phyloP scores from a whole-genome alignment of 2,329 filamentous ascomycete species.

The Chaetomiaceae sp. region DNA sequence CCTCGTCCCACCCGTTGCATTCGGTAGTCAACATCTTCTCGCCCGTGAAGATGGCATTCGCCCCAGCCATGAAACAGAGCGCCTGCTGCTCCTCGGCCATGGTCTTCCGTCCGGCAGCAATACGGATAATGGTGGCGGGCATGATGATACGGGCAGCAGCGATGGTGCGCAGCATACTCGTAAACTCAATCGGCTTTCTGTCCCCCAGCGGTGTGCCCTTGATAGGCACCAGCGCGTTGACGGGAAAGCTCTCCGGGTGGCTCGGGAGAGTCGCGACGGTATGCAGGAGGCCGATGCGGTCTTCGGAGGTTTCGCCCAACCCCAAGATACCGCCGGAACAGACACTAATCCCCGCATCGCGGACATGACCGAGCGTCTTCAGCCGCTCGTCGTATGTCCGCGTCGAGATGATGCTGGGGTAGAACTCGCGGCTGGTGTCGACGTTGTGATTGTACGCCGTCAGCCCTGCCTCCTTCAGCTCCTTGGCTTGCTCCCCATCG shows the following conservation, averaged over 20 bases:
- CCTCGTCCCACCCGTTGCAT: constrained; percentile 87
- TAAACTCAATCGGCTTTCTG: constrained; percentile 67
- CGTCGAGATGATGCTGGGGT: constrained; percentile 81
- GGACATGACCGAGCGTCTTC: constrained; percentile 72
- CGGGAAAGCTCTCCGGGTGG: constrained; percentile 87
- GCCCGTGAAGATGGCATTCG: constrained; percentile 91
- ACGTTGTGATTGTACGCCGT: constrained; percentile 95
- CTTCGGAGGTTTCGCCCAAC: constrained; percentile 70
- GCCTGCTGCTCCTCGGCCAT: constrained; percentile 87
- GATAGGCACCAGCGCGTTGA: constrained; percentile 87
- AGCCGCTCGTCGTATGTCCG: constrained; percentile 83
- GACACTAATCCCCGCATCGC: constrained; percentile 82
- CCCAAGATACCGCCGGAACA: constrained; percentile 88
- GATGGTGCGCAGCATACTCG: constrained; percentile 74
- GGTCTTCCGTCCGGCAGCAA: constrained; percentile 78
- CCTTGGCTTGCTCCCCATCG: constrained; percentile 71
- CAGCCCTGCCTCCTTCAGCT: constrained; percentile 77
- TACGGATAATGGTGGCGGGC: constrained; percentile 78
- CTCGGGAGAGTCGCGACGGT: constrained; percentile 75
- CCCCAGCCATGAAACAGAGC: constrained; percentile 83
- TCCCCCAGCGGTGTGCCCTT: constrained; percentile 83
- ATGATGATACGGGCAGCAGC: constrained; percentile 79
- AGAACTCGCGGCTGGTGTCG: constrained; percentile 85
- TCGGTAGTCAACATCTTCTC: constrained; percentile 95
- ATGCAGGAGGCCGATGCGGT: constrained; percentile 78